A percentile compares a stretch with the other conserved stretches of the same genome.
phyloP scores from a whole-genome alignment of 106 monocot genomes.

The Ottelia alismoides region DNA sequence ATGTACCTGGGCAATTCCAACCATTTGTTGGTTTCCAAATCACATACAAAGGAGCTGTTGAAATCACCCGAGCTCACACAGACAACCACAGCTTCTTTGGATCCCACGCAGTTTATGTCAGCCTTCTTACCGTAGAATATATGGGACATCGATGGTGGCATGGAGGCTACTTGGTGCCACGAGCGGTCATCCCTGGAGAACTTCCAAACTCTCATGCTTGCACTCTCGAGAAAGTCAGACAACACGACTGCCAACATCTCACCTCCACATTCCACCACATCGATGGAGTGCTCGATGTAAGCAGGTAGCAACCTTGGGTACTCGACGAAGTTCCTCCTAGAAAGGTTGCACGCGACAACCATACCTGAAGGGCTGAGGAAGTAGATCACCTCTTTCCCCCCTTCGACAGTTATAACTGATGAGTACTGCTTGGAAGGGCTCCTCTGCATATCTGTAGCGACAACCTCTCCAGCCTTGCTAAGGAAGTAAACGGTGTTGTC shows the following conservation, averaged over 20 bases:
- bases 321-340: constrained; percentile 9
- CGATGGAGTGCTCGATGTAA: constrained; percentile 24
- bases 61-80: constrained; percentile 41
- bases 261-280: constrained; percentile 25
- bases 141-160: constrained; percentile 70
- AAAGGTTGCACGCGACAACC: constrained; percentile 18
- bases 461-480: constrained; percentile 64
- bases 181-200: constrained; percentile 19
- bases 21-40: constrained; percentile 37
- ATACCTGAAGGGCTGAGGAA: constrained; percentile 25
- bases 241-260: constrained; percentile 42
- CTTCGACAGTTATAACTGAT: constrained; percentile 29
- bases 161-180: constrained; percentile 53
- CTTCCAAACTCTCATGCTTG: constrained; percentile 60
- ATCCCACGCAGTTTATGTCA: constrained; percentile 62
- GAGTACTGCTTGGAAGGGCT: constrained; percentile 70
- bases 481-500: constrained; percentile 52
- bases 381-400: constrained; percentile 24
- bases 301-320: constrained; percentile 36
- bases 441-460: constrained; percentile 65
- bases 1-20: constrained; percentile 43
- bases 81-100: constrained; percentile 31
- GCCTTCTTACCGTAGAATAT: constrained; percentile 41
- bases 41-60: constrained; percentile 30
- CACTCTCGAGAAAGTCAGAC: constrained; percentile 57